These are phyloP conservation scores for Boeremia exigua DNA, from an alignment of 2,329 filamentous ascomycete genomes.

Conservation along the genomic window DNA sequence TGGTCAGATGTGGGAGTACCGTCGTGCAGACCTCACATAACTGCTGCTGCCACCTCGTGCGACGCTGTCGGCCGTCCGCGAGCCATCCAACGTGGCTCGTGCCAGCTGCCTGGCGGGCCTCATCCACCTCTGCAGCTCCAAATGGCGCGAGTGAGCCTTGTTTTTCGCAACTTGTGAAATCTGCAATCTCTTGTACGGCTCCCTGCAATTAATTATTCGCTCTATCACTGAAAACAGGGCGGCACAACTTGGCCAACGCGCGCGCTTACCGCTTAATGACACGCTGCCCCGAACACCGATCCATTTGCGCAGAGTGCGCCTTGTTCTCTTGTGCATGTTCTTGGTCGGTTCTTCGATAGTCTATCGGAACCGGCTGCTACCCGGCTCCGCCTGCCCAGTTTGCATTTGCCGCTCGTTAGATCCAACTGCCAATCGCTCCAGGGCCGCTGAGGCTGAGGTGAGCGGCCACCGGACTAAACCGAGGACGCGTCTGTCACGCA, in stretches of 20 bases:
- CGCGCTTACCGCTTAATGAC: constrained; percentile 15
- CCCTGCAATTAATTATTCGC: constrained; percentile 17
- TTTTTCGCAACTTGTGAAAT: constrained; percentile 28
- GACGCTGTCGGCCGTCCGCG: neutral
- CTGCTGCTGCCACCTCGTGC: neutral
- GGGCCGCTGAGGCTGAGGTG: constrained; percentile 19
- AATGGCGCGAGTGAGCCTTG: constrained; percentile 24
- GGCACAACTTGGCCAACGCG: constrained; percentile 12
- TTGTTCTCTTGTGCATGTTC: constrained; percentile 12
- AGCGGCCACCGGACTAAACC: constrained; percentile 8
- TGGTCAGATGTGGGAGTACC: constrained; percentile 14
- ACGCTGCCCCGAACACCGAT: neutral
- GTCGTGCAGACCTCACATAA: constrained; percentile 16
- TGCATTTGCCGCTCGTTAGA: constrained; percentile 15
- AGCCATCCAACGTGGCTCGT: constrained; percentile 17
- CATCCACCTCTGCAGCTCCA: constrained; percentile 11
- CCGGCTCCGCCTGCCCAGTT: constrained; percentile 17
- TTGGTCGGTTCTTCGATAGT: constrained; percentile 11
- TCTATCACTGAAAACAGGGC: constrained; percentile 16
- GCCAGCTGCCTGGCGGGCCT: constrained; percentile 13
- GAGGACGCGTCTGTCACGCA: neutral
- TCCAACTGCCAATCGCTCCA: constrained; percentile 26
- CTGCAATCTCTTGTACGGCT: constrained; percentile 28
- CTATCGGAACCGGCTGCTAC: neutral
- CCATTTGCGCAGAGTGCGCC: constrained; percentile 6